Conservation (phyloP, 192 early-diverging fungal species). For the Podila horticola region DNA sequence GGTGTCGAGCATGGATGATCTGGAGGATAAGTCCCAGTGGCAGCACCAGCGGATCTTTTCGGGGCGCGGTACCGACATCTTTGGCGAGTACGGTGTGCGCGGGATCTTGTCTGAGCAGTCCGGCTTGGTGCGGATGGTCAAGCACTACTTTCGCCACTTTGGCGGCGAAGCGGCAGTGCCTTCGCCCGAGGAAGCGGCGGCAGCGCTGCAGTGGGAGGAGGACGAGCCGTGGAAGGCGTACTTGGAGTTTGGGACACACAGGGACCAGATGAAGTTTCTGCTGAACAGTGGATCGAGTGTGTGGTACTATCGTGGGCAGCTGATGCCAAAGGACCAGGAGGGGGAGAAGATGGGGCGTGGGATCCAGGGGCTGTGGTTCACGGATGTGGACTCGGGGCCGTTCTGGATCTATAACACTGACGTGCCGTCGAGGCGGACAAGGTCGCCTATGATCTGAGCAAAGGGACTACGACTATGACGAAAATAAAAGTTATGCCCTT, state of each 20-base stretch:
- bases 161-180: background rate
- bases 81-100: constrained; percentile 15
- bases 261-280: background rate
- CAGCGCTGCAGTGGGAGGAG: background rate
- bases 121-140: constrained; percentile 9
- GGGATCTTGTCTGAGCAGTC: constrained; percentile 11
- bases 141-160: constrained; percentile 12
- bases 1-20: constrained; percentile 1
- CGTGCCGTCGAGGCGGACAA: background rate
- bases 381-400: constrained; percentile 9
- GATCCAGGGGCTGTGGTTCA: constrained; percentile 15
- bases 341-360: background rate
- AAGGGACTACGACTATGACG: background rate
- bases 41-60: constrained; percentile 20
- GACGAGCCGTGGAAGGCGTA: background rate
- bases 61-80: constrained; percentile 1
- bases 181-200: background rate
- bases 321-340: background rate
- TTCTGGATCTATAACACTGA: constrained; percentile 11
- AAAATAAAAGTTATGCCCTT: background rate
- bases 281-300: background rate
- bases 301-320: constrained; percentile 15
- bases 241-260: constrained; percentile 6
- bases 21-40: background rate
- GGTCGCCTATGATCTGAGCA: background rate